These are phyloP conservation scores for Leishmania gerbilli DNA, from an alignment of 208 protist genomes.

Conservation along the genomic window DNA sequence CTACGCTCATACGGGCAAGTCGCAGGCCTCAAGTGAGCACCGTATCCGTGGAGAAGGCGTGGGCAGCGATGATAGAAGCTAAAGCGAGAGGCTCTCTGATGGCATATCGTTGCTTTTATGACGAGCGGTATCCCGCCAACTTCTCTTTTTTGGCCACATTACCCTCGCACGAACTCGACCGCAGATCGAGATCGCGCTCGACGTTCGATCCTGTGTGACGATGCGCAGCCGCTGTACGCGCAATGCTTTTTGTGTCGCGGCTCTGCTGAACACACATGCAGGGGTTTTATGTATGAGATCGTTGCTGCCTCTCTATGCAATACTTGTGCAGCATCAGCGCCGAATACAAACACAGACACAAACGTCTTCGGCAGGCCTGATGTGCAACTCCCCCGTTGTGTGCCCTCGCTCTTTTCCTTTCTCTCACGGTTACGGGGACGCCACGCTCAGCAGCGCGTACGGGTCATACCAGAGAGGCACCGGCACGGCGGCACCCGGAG, in stretches of 20 bases:
- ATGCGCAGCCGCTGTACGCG: neutral
- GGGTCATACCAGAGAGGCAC: constrained; percentile 83
- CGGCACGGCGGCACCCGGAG: constrained; percentile 10
- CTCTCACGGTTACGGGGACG: constrained; percentile 13
- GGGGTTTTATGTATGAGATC: neutral
- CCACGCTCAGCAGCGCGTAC: constrained; percentile 64
- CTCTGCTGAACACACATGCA: neutral
- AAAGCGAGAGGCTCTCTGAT: neutral
- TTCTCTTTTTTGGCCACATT: neutral
- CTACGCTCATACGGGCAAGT: neutral
- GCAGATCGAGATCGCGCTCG: neutral
- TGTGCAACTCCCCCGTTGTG: neutral
- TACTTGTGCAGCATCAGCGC: neutral
- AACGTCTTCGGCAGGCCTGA: neutral
- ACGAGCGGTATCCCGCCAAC: neutral
- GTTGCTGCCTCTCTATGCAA: neutral
- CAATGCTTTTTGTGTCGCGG: neutral
- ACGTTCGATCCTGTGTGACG: neutral
- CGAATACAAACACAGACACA: neutral
- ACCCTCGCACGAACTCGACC: neutral
- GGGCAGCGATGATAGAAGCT: neutral
- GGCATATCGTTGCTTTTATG: neutral
- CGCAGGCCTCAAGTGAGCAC: neutral
- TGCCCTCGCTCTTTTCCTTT: neutral
- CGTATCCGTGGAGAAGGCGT: neutral